phyloP scores from a whole-genome alignment of 495 filamentous ascomycete species.

The Patellaria atrata region DNA sequence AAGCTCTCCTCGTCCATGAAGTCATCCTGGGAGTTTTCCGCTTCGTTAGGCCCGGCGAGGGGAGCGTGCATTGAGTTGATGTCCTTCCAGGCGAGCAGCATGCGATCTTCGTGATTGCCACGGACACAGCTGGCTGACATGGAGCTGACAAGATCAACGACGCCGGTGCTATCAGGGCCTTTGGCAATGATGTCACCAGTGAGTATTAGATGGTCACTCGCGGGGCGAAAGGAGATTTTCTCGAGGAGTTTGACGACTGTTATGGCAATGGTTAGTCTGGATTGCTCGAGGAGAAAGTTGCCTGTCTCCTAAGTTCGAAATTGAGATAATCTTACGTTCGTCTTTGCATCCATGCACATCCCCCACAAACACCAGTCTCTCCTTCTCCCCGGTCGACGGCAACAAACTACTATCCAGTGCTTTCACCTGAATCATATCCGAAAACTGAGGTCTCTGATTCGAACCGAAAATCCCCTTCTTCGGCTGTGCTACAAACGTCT shows the following conservation, averaged over 20 bases:
- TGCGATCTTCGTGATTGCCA: constrained; percentile 85
- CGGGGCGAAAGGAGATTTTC: constrained; percentile 47
- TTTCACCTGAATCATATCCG: constrained; percentile 35
- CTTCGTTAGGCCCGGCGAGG: constrained; percentile 9
- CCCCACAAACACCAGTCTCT: constrained; percentile 57
- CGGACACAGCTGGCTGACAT: constrained; percentile 65
- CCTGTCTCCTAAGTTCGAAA: constrained; percentile 5
- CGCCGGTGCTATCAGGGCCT: constrained; percentile 69
- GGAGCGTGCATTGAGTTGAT: constrained; percentile 13
- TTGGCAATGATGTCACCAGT: constrained; percentile 78
- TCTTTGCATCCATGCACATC: constrained; percentile 79
- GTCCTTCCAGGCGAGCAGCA: constrained; percentile 41
- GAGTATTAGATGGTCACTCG: constrained; percentile 64
- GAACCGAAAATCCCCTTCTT: constrained; percentile 31
- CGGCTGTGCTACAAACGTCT: constrained; percentile 26
- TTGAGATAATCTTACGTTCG: constrained; percentile 46
- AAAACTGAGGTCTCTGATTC: constrained; percentile 35
- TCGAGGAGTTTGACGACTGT: constrained; percentile 46
- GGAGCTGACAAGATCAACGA: constrained; percentile 56
- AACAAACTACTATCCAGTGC: constrained; percentile 25
- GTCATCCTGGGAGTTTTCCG: constrained; percentile 6
- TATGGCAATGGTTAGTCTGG: not conserved
- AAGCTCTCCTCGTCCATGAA: constrained; percentile 23
- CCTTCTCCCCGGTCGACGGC: constrained; percentile 14
- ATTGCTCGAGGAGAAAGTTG: constrained; percentile 1